phyloP scores from a whole-genome alignment of 176 grass and related monocot genomes.

The Aegilops longissima region DNA sequence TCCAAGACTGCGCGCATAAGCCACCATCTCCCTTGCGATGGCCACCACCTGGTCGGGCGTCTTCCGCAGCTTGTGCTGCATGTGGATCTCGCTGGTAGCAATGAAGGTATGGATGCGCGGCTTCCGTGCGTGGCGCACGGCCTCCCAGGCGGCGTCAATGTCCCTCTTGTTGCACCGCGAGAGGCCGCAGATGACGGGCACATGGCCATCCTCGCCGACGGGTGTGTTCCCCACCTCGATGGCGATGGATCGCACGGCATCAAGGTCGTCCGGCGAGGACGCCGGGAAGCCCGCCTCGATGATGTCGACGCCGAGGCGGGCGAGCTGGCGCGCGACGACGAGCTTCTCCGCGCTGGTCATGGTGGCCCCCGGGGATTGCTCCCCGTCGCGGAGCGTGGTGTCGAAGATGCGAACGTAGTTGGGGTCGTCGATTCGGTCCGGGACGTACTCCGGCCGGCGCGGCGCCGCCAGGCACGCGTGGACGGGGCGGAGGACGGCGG shows the following conservation, averaged over 20 bases:
- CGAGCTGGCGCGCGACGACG: constrained; percentile 72
- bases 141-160: constrained; percentile 91
- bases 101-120: constrained; percentile 86
- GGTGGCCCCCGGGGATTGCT: constrained; percentile 87
- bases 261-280: constrained; percentile 87
- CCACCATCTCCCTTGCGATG: constrained; percentile 75
- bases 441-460: constrained; percentile 48
- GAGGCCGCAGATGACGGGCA: constrained; percentile 84
- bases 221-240: constrained; percentile 78
- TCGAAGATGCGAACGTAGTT: constrained; percentile 90
- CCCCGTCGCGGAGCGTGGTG: constrained; percentile 91
- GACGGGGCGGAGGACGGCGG: not conserved
- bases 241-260: constrained; percentile 86
- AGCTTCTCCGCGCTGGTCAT: constrained; percentile 93
- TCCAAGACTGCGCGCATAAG: constrained; percentile 78
- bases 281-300: constrained; percentile 93
- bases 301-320: constrained; percentile 87
- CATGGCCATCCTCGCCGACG: constrained; percentile 51
- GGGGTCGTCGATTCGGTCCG: constrained; percentile 64
- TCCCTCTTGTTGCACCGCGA: constrained; percentile 73
- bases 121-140: constrained; percentile 64
- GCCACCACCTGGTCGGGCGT: constrained; percentile 61
- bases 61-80: constrained; percentile 74
- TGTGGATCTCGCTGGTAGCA: constrained; percentile 89
- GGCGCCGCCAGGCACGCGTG: not conserved